Percentiles rank a stretch among this genome's conserved stretches.
Evolutionary conservation across 2,329 filamentous ascomycete genomes (phyloP).

Genomic region (Coniochaeta prunicola): DNA sequence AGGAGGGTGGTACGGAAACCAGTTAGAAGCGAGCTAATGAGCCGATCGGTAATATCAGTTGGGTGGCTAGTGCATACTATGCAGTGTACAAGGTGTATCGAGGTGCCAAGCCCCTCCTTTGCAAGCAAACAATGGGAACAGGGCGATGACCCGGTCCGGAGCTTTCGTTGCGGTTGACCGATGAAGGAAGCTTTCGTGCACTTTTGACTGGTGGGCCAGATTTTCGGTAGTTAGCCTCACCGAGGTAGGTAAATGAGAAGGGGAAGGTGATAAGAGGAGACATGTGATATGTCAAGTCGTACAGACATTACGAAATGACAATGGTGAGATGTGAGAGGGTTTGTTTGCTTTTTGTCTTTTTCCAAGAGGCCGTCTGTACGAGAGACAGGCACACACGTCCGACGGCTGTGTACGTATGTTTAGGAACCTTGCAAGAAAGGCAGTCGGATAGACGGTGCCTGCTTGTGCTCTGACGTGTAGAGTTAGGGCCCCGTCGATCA

Average conservation of each 20-base stretch:
- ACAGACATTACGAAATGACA: slow-evolving; percentile 6
- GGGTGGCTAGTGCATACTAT: background rate
- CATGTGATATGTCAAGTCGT: slow-evolving; percentile 10
- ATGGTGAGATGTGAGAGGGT: background rate
- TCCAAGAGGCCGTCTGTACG: background rate
- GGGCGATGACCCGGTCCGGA: too few species aligned
- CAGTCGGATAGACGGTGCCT: background rate
- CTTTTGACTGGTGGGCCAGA: background rate
- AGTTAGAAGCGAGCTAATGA: background rate
- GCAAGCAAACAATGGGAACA: background rate
- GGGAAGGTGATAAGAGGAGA: background rate
- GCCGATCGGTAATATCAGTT: background rate
- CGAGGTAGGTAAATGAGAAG: background rate
- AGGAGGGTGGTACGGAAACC: background rate
- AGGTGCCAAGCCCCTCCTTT: background rate
- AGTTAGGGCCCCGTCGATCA: background rate
- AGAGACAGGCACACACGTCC: background rate
- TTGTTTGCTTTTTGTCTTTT: background rate
- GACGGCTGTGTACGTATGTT: background rate
- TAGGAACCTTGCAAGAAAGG: background rate
- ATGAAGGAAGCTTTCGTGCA: background rate
- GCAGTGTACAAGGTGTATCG: background rate
- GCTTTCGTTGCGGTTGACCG: too few species aligned
- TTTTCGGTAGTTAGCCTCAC: background rate
- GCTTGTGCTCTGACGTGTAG: background rate